Conservation (phyloP, 225 moss, liverwort and hornwort genomes). For the Polytrichum formosum region DNA sequence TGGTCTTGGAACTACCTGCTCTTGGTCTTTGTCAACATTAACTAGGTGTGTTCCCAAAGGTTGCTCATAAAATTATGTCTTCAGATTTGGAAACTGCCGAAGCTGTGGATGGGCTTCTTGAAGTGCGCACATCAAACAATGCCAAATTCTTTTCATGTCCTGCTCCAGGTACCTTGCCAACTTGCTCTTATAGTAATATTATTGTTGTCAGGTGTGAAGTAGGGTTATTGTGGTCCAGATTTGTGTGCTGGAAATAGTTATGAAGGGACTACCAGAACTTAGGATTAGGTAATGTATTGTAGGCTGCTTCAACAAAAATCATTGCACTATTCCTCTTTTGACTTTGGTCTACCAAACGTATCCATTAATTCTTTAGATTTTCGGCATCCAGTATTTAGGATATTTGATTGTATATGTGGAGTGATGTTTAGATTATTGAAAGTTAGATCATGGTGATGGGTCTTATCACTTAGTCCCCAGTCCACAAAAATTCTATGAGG, state of each 20-base stretch:
- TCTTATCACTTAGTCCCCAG: too few relatives aligned
- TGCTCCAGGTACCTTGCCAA: slow-evolving; percentile 71
- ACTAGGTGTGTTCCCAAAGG: too few relatives aligned
- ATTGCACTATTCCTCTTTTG: not conserved
- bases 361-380: not conserved
- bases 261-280: too few relatives aligned
- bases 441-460: too few relatives aligned
- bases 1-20: not conserved
- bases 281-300: too few relatives aligned
- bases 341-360: not conserved
- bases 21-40: not conserved
- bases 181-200: not conserved
- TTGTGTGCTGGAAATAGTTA: not conserved
- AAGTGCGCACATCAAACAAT: slow-evolving; percentile 99
- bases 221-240: not conserved
- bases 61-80: slow-evolving; percentile 15
- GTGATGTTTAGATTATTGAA: too few relatives aligned
- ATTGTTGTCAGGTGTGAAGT: not conserved
- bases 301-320: not conserved
- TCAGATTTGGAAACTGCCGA: slow-evolving; percentile 99
- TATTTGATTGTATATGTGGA: too few relatives aligned
- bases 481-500: too few relatives aligned
- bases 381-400: too few relatives aligned
- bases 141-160: slow-evolving; percentile 93
- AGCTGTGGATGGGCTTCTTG: slow-evolving; percentile 97